Evolutionary conservation across 352 stramenopile genomes (phyloP), one percentile per base, ranked within the genome.

Genomic region (Globisporangium yorkense): DNA sequence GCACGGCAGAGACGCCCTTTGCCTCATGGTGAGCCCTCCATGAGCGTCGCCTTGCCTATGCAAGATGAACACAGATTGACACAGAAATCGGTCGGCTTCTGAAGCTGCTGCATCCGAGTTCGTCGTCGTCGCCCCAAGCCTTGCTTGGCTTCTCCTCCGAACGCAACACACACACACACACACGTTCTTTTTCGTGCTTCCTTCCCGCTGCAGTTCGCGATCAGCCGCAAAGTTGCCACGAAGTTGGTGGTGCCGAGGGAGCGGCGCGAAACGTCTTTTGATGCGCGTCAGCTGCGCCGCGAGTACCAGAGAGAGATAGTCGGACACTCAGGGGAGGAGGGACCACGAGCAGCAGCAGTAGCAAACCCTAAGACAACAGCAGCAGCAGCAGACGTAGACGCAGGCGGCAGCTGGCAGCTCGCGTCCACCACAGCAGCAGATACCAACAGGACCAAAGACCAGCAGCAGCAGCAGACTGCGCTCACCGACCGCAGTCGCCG

Each of bases 201-300:
- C 37, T 43, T 43, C 37, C 37, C 37, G 13, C 12, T 18, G 8
- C 35, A 16, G 40, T 45, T n/a, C 7, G 6, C 33, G 33, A 37
- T 6, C 33, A 37, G 33, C 33, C 33, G 33, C 33, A 10, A 10
- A 12, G 33, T 10, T 37, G 33, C 5, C 33, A 37, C 5, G 33
- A 37, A 37, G 33, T 20, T 39, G 24, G 24, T 27, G 24, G 24
- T 27, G 24, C 24, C 24, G 24, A 27, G 24, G 24, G 24, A 27
- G 24, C 24, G 24, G 24, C 24, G 27, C 29, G 49, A 43, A 44
- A 54, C 49, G 49, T 27, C 31, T 16, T 43, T 54, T 54, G 46
- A 45, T 59, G 40, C 21, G 21, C 53, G 10, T 52, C 29, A 61
- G 18, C n/a, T 27, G 43, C 24, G 18, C 9, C 5, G 41, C 41